These are phyloP conservation scores for Reticulascus tulasneorum DNA, from an alignment of 2,329 filamentous ascomycete species.

Conservation along the genomic window DNA sequence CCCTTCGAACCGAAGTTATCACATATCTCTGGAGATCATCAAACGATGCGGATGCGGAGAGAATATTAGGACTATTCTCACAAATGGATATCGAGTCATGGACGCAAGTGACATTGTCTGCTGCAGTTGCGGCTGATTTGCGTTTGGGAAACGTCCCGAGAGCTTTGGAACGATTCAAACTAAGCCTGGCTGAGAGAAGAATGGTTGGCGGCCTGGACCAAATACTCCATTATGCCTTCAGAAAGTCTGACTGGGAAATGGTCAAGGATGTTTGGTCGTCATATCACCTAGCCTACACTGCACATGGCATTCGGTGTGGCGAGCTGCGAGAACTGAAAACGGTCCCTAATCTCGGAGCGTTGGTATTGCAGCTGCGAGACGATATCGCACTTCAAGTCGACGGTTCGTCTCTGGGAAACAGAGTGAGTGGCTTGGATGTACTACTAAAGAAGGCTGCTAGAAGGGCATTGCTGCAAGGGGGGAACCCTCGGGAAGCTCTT, in stretches of 20 bases:
- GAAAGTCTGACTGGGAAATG: conserved; percentile 28
- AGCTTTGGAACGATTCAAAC: conserved; percentile 37
- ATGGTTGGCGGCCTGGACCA: conserved; percentile 39
- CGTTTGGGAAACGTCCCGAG: conserved; percentile 30
- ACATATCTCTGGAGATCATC: conserved; percentile 38
- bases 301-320: conserved; percentile 1
- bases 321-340: conserved; percentile 18
- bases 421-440: conserved; percentile 14
- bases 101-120: conserved; percentile 34
- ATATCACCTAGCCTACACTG: conserved; percentile 21
- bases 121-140: conserved; percentile 38
- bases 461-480: conserved; percentile 27
- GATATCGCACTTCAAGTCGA: conserved; percentile 19
- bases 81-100: conserved; percentile 31
- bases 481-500: conserved; percentile 27
- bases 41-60: conserved; percentile 39
- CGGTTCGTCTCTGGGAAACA: too few relatives aligned
- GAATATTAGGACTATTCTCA: conserved; percentile 41
- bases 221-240: conserved; percentile 37
- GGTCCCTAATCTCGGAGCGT: conserved; percentile 22
- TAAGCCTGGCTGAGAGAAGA: conserved; percentile 27
- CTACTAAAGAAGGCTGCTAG: conserved; percentile 27
- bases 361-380: too few relatives aligned
- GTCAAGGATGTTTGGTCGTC: conserved; percentile 32
- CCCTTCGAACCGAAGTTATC: conserved; percentile 30